Conservation (phyloP, 2,329 filamentous ascomycete species). For the Colletotrichum higginsianum region DNA sequence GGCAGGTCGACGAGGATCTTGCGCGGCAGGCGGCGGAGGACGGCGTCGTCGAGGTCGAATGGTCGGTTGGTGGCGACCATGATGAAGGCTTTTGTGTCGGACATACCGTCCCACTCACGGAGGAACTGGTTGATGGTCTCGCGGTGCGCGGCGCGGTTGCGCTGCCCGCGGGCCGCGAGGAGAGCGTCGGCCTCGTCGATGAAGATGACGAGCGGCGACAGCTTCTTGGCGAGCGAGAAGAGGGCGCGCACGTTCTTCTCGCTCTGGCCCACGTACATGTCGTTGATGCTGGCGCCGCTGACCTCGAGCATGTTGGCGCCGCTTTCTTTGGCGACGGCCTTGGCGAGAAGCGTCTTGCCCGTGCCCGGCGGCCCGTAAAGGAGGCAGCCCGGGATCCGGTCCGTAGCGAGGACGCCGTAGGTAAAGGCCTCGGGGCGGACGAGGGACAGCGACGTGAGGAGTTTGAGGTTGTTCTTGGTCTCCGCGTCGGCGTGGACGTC, state of each 20-base stretch:
- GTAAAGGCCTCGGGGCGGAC: conserved; percentile 93
- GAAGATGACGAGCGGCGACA: conserved; percentile 94
- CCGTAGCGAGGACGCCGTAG: conserved; percentile 92
- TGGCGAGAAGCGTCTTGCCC: conserved; percentile 79
- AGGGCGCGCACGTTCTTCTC: conserved; percentile 97
- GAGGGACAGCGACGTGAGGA: conserved; percentile 89
- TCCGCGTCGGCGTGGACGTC: conserved; percentile 88
- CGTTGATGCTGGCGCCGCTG: conserved; percentile 90
- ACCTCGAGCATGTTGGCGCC: conserved; percentile 86
- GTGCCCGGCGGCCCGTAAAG: conserved; percentile 91
- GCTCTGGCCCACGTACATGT: conserved; percentile 96
- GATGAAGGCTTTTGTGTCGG: conserved; percentile 88
- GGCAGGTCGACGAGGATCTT: conserved; percentile 83
- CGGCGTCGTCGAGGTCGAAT: conserved; percentile 92
- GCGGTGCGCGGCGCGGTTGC: conserved; percentile 79
- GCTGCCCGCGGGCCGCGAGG: conserved; percentile 81
- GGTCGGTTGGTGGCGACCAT: conserved; percentile 98
- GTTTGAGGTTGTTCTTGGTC: conserved; percentile 89
- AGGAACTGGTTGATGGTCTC: conserved; percentile 98
- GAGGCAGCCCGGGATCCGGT: conserved; percentile 91
- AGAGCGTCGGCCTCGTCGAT: conserved; percentile 97
- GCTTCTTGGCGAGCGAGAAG: conserved; percentile 91
- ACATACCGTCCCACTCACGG: conserved; percentile 95
- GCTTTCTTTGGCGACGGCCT: conserved; percentile 78
- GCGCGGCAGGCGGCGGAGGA: conserved; percentile 81